Evolutionary conservation across 2,329 filamentous ascomycete species (phyloP).

Genomic region (Colletotrichum aenigma): DNA sequence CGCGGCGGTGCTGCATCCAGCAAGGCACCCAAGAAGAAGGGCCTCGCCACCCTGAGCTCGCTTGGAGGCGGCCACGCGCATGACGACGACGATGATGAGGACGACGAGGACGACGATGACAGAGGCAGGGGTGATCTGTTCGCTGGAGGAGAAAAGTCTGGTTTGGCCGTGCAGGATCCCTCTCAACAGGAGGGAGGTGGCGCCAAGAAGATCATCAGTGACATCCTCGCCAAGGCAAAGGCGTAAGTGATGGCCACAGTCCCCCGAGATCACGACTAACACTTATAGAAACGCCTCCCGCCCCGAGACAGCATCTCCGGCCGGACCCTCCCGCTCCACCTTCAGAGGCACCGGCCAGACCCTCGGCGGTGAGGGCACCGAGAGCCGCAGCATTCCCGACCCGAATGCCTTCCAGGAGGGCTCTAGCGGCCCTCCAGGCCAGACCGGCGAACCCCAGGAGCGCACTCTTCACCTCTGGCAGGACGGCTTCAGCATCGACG

Average conservation of each 20-base stretch:
- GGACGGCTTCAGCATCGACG: slow-evolving; percentile 85
- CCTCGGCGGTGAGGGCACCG: slow-evolving; percentile 77
- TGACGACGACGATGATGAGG: slow-evolving; percentile 64
- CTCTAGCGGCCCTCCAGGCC: slow-evolving; percentile 31
- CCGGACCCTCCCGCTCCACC: slow-evolving; percentile 53
- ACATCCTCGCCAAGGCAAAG: slow-evolving; percentile 68
- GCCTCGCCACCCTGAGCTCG: slow-evolving; percentile 65
- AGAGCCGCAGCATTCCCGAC: slow-evolving; percentile 72
- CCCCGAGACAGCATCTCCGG: slow-evolving; percentile 53
- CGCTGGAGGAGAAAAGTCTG: slow-evolving; percentile 85
- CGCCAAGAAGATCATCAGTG: slow-evolving; percentile 61
- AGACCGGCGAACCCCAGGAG: slow-evolving; percentile 57
- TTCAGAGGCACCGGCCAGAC: slow-evolving; percentile 78
- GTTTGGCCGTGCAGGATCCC: slow-evolving; percentile 70
- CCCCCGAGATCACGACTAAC: not conserved
- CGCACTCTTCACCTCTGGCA: slow-evolving; percentile 81
- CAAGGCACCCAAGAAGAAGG: slow-evolving; percentile 58
- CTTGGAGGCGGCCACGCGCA: slow-evolving; percentile 56
- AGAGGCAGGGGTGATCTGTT: slow-evolving; percentile 73
- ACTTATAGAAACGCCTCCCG: slow-evolving; percentile 63
- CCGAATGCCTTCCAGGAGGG: slow-evolving; percentile 43
- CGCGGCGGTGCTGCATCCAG: slow-evolving; percentile 33
- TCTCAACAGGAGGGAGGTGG: slow-evolving; percentile 42
- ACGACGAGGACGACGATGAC: slow-evolving; percentile 60
- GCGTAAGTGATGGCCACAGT: slow-evolving; percentile 47